Evolutionary conservation across 768 basidiomycete species (phyloP).

Genomic region (Coprinopsis sp.): DNA sequence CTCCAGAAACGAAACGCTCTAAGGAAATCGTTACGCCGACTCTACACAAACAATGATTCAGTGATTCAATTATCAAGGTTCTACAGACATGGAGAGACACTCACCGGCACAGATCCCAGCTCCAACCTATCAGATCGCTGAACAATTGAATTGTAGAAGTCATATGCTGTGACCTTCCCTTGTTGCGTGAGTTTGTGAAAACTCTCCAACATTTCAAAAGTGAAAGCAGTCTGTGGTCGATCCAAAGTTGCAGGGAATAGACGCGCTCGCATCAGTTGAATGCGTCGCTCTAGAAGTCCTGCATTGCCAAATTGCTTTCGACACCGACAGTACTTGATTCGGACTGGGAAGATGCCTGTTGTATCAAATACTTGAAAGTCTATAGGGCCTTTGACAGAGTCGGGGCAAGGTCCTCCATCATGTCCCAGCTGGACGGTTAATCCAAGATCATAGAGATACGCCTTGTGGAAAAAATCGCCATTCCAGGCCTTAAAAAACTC

Average conservation of each 20-base stretch:
- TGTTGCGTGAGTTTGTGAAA: background rate
- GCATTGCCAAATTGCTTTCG: background rate
- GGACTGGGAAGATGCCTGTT: slow-evolving; percentile 7
- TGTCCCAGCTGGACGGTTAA: slow-evolving; percentile 13
- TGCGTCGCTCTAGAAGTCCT: too few species aligned
- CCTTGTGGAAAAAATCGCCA: slow-evolving; percentile 10
- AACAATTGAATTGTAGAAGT: background rate
- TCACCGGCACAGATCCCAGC: background rate
- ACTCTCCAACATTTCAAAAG: background rate
- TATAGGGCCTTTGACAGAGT: slow-evolving; percentile 2
- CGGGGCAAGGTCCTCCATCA: slow-evolving; percentile 9
- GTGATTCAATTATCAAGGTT: too few species aligned
- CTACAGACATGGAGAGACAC: too few species aligned
- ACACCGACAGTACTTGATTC: slow-evolving; percentile 13
- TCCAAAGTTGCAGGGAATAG: background rate
- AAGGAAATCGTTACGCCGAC: slow-evolving; percentile 9
- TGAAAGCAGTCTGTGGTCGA: background rate
- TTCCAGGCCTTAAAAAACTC: slow-evolving; percentile 14
- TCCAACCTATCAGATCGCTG: background rate
- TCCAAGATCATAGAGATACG: slow-evolving; percentile 2
- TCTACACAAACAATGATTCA: too few species aligned
- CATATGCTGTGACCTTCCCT: background rate
- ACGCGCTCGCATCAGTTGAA: background rate
- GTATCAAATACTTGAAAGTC: slow-evolving; percentile 14
- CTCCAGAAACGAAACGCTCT: slow-evolving; percentile 14